phyloP scores from a whole-genome alignment of 2,329 filamentous ascomycete genomes.

The Paracoccidioides lutzii region DNA sequence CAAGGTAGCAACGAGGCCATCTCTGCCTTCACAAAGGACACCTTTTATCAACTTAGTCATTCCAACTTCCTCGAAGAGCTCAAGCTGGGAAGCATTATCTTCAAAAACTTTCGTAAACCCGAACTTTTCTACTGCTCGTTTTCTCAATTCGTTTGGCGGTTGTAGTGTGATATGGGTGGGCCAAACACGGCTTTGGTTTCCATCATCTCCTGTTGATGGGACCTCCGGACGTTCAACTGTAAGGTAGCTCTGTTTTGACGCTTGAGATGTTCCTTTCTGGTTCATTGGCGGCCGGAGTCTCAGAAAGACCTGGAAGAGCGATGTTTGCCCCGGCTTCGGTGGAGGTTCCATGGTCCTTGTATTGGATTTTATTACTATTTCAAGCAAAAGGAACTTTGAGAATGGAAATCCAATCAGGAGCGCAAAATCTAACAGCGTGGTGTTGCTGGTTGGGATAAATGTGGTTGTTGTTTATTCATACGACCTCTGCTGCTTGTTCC shows the following conservation, averaged over 20 bases:
- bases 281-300: slow-evolving; percentile 58
- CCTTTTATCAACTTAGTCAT: slow-evolving; percentile 66
- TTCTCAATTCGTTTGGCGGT: slow-evolving; percentile 68
- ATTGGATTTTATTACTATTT: background rate
- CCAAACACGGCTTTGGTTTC: slow-evolving; percentile 22
- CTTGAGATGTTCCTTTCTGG: slow-evolving; percentile 17
- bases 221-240: slow-evolving; percentile 51
- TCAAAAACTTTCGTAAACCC: slow-evolving; percentile 90
- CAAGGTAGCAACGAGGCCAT: slow-evolving; percentile 80
- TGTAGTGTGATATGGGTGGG: slow-evolving; percentile 64
- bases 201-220: slow-evolving; percentile 18
- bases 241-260: slow-evolving; percentile 37
- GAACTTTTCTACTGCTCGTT: slow-evolving; percentile 83
- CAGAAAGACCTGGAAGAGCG: slow-evolving; percentile 83
- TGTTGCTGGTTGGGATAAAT: background rate
- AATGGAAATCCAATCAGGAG: background rate
- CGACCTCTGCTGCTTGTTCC: background rate
- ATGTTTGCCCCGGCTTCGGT: slow-evolving; percentile 28
- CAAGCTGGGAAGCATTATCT: slow-evolving; percentile 69
- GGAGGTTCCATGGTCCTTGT: slow-evolving; percentile 25
- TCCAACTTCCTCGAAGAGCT: slow-evolving; percentile 71
- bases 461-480: background rate
- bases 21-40: slow-evolving; percentile 70
- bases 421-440: too few relatives aligned
- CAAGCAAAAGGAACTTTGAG: background rate